These are phyloP conservation scores for Saturnispora dispora DNA, from an alignment of 805 yeast species.

Conservation along the genomic window DNA sequence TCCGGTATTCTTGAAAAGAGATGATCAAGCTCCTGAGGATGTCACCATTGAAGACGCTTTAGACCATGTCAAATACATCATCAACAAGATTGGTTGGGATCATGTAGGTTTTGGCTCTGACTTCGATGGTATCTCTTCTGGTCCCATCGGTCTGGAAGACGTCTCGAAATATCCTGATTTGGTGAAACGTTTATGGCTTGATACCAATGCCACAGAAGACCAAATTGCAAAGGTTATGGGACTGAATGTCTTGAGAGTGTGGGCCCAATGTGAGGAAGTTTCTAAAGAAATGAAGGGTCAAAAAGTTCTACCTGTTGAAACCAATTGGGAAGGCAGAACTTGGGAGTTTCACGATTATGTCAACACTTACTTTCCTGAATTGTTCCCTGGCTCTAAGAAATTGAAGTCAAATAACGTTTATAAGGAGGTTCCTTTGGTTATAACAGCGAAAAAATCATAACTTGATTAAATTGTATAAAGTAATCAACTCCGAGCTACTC, in stretches of 20 bases:
- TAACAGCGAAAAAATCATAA: neutral
- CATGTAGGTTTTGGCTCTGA: conserved; percentile 48
- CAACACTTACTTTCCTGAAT: conserved; percentile 28
- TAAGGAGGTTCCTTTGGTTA: conserved; percentile 4
- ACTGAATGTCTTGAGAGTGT: conserved; percentile 36
- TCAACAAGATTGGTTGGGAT: conserved; percentile 41
- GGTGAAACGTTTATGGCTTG: conserved; percentile 26
- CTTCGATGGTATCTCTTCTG: conserved; percentile 41
- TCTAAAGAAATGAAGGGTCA: conserved; percentile 19
- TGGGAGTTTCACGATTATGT: conserved; percentile 32
- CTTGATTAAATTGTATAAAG: neutral
- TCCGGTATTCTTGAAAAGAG: conserved; percentile 31
- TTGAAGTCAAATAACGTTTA: conserved; percentile 12
- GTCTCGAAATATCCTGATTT: conserved; percentile 47
- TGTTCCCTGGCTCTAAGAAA: conserved; percentile 25
- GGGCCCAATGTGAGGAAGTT: conserved; percentile 34
- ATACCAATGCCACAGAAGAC: conserved; percentile 34
- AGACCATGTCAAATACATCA: conserved; percentile 36
- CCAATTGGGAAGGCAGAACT: conserved; percentile 34
- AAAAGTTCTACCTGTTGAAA: conserved; percentile 22
- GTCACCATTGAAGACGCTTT: conserved; percentile 42
- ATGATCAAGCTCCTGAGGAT: conserved; percentile 23
- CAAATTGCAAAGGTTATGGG: conserved; percentile 38
- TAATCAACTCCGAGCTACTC: neutral
- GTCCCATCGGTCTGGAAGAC: conserved; percentile 43